Base-by-base conservation (phyloP, 2,329 filamentous ascomycete genomes). In the Claviceps purpurea region DNA sequence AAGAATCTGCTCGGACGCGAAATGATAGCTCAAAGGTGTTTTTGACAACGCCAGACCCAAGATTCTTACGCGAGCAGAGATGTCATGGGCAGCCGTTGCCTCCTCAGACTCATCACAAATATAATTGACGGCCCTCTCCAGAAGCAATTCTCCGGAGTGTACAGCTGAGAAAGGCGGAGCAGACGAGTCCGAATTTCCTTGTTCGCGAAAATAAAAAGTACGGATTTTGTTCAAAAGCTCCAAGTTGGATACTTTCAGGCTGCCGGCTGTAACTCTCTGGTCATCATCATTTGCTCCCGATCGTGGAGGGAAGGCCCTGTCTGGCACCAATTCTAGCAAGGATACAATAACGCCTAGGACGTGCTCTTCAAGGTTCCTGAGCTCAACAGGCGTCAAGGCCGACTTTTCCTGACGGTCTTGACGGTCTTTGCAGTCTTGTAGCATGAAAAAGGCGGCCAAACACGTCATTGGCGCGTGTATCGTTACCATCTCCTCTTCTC, bases 401-500 rank as follows among this genome's bases (percentile, higher is more conserved):
- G 50, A 47, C 18, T 56, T 65, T 58, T 54, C 64, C 65, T 54
- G 58, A 37, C 64, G 65, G 58, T 54, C 64, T 65, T 54, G 58
- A 38, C 64, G 63, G 14, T 69, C 68, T 54, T 68, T 73, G 2
- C 70, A 66, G 52, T 84, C 73, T 61, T 82, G 71, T 43, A 84
- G 68, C 79, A 79, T 84, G 3, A 82, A 79, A n/a, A 94, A 67
- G 2, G 82, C 76, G 4, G 66, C 65, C 34, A 70, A 52, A 41
- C 66, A 67, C 50, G 85, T 77, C 30, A 94, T 68, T 38, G 91
- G 91, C 34, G 90, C 85, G 68, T 97, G 91, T 22, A 87, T 72
- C 2, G 86, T 80, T 16, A 95, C 68, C 91, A 98, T 97, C 63
- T 98, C 94, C 65, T 97, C 93, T 68, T 98, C 93, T 50, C 84